phyloP scores from a whole-genome alignment of 2,329 filamentous ascomycete genomes.

The Pseudogymnoascus sp. region DNA sequence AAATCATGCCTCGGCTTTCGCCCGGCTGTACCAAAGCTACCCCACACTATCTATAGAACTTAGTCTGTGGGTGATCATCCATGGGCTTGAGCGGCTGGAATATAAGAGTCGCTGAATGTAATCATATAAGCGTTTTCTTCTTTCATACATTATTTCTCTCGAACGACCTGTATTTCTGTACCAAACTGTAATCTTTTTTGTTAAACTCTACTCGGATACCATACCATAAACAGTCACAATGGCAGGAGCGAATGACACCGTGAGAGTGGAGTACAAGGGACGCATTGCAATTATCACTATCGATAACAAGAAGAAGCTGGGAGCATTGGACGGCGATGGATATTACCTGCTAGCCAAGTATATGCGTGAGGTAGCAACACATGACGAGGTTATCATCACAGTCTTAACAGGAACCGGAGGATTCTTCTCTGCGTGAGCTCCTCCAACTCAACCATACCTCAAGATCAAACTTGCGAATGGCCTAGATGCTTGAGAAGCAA shows the following conservation, averaged over 20 bases:
- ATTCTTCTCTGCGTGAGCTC: conserved; percentile 75
- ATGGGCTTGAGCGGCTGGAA: not conserved
- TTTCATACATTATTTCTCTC: not conserved
- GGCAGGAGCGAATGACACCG: not conserved
- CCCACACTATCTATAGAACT: not conserved
- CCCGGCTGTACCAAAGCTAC: not conserved
- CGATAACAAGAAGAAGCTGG: conserved; percentile 78
- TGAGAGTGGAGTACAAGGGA: conserved; percentile 52
- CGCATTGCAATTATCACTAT: conserved; percentile 80
- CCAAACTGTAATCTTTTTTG: not conserved
- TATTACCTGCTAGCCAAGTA: conserved; percentile 73
- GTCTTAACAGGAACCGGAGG: conserved; percentile 66
- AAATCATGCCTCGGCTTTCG: conserved; percentile 1
- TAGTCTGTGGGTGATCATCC: not conserved
- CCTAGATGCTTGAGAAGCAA: not conserved
- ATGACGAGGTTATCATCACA: conserved; percentile 77
- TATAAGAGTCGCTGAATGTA: not conserved
- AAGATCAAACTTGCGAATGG: not conserved
- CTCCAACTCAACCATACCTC: not conserved
- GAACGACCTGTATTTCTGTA: not conserved
- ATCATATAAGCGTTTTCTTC: not conserved
- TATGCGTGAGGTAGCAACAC: conserved; percentile 69
- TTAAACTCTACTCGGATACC: not conserved
- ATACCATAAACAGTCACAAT: not conserved
- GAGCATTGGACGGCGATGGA: conserved; percentile 62